These are phyloP conservation scores for Chaetomium sp. DNA, from an alignment of 2,329 filamentous ascomycete species.

Conservation along the genomic window DNA sequence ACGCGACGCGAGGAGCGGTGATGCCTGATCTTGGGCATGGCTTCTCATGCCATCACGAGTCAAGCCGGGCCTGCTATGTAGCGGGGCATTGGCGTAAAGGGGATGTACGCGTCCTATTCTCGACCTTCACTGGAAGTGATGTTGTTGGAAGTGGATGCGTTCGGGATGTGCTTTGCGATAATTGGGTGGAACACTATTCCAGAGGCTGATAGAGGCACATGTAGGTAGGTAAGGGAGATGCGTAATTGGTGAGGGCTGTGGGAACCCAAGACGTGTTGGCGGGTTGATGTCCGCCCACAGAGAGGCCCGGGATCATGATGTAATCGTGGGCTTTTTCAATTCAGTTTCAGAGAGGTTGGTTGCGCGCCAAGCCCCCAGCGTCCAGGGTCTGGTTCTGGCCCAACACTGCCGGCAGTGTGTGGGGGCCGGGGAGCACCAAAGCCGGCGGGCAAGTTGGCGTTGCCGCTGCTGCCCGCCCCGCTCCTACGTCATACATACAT, in stretches of 20 bases:
- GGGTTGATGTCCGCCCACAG: background rate
- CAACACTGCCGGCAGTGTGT: background rate
- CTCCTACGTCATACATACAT: slow-evolving; percentile 33
- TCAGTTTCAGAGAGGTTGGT: background rate
- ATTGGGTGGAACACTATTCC: background rate
- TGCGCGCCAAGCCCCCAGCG: slow-evolving; percentile 13
- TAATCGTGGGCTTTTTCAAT: slow-evolving; percentile 11
- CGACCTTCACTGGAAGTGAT: background rate
- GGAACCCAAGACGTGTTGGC: background rate
- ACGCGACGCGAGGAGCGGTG: slow-evolving; percentile 58
- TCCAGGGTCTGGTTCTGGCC: background rate
- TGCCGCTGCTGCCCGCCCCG: background rate
- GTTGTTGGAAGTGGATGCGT: background rate
- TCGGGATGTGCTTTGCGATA: background rate
- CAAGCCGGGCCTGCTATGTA: slow-evolving; percentile 4
- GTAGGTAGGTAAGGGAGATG: background rate
- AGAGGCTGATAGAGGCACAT: background rate
- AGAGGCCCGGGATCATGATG: slow-evolving; percentile 19
- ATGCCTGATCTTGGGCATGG: slow-evolving; percentile 46
- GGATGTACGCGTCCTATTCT: slow-evolving; percentile 2
- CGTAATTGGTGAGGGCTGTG: background rate
- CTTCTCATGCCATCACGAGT: slow-evolving; percentile 28
- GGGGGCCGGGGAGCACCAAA: background rate
- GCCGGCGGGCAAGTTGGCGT: background rate
- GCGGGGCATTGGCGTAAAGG: slow-evolving; percentile 17